These are phyloP conservation scores for Phialophora macrospora DNA, from an alignment of 2,329 filamentous ascomycete species.

Conservation along the genomic window DNA sequence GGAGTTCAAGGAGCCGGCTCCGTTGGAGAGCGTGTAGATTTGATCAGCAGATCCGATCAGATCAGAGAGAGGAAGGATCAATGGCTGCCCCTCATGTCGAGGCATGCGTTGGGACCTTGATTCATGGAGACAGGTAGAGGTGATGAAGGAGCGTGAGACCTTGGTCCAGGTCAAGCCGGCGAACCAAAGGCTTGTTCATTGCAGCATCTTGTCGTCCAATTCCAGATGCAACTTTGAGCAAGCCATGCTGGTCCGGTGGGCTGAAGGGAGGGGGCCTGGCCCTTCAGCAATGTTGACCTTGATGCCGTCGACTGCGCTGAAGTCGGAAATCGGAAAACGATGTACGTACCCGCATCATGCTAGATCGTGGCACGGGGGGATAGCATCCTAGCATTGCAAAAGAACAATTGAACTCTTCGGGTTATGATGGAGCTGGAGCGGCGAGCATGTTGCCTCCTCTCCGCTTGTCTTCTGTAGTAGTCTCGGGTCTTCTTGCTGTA, in stretches of 20 bases:
- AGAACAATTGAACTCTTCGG: conserved; percentile 5
- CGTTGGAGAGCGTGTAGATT: conserved; percentile 75
- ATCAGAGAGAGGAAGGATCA: background rate
- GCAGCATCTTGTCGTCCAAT: background rate
- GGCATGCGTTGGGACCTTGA: background rate
- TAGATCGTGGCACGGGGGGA: conserved; percentile 1
- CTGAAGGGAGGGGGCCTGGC: background rate
- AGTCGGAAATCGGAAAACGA: background rate
- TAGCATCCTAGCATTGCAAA: conserved; percentile 12
- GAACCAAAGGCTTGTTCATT: background rate
- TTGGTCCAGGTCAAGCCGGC: background rate
- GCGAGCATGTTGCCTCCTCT: background rate
- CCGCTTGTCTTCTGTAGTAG: background rate
- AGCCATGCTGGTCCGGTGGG: background rate
- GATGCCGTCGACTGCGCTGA: conserved; percentile 1
- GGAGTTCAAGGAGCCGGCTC: conserved; percentile 96
- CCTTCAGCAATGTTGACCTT: background rate
- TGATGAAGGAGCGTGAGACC: background rate
- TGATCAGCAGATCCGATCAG: background rate
- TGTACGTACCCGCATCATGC: conserved; percentile 3
- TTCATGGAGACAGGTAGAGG: background rate
- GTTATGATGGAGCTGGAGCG: background rate
- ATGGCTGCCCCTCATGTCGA: background rate
- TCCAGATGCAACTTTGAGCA: background rate
- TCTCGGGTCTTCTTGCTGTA: background rate